A percentile compares a stretch with the other conserved stretches of the same genome.
Evolutionary conservation across 768 basidiomycete species (phyloP).

Genomic region (Candolleomyces eurysporus): DNA sequence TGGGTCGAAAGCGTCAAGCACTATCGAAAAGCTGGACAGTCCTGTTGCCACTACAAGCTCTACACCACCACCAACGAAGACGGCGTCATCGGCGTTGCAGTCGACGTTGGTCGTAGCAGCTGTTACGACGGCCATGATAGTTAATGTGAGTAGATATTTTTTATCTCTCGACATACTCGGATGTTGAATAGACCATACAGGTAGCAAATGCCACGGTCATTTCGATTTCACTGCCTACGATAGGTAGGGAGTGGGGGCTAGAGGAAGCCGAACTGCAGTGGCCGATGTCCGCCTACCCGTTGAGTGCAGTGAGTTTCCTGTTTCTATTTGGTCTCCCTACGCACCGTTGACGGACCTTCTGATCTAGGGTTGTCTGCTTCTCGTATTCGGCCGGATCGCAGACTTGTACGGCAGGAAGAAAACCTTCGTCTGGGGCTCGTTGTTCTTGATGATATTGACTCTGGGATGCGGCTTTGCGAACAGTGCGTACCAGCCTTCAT

Average conservation of each 20-base stretch:
- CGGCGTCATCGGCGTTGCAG: constrained; percentile 3
- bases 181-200: constrained; percentile 18
- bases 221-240: constrained; percentile 50
- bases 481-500: constrained; percentile 26
- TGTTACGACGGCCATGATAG: constrained; percentile 39
- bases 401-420: constrained; percentile 77
- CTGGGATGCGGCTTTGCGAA: constrained; percentile 64
- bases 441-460: constrained; percentile 52
- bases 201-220: constrained; percentile 44
- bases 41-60: no score
- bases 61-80: neutral
- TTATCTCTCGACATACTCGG: no score
- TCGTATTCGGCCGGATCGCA: constrained; percentile 76
- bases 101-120: constrained; percentile 25
- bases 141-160: constrained; percentile 25
- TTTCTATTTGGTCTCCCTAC: neutral
- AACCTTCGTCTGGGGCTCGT: constrained; percentile 60
- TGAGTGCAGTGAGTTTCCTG: constrained; percentile 50
- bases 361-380: constrained; percentile 68
- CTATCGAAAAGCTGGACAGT: no score
- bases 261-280: constrained; percentile 58
- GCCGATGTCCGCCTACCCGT: constrained; percentile 62
- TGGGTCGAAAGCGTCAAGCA: no score
- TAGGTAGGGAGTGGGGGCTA: constrained; percentile 49
- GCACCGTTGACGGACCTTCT: neutral